These are phyloP conservation scores for Macadamia tetraphylla DNA, from an alignment of 164 flowering plant genomes.

Conservation along the genomic window DNA sequence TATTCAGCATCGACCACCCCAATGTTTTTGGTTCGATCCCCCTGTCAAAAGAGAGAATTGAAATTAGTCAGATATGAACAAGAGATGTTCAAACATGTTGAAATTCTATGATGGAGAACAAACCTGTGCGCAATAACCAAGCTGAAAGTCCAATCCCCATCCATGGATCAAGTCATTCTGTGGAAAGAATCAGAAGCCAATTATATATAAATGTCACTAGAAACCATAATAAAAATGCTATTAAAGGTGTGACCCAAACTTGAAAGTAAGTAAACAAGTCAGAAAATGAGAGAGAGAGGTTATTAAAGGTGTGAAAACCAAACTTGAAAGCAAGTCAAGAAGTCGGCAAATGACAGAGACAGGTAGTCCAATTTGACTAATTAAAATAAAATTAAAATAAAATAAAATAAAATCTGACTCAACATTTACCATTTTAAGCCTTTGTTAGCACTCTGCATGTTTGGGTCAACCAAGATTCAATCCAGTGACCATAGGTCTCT, in stretches of 20 bases:
- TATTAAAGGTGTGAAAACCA: background rate
- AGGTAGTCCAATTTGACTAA: too few relatives aligned
- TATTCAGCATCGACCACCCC: conserved; percentile 90
- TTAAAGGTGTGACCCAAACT: background rate
- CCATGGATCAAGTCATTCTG: conserved; percentile 98
- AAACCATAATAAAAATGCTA: background rate
- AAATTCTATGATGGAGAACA: conserved; percentile 1
- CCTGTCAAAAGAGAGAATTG: conserved; percentile 35
- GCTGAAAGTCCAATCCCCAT: conserved; percentile 86
- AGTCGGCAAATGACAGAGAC: too few relatives aligned
- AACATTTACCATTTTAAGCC: too few relatives aligned
- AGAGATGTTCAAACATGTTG: background rate
- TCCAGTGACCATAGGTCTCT: too few relatives aligned
- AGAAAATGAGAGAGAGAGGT: background rate
- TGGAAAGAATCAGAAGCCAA: background rate
- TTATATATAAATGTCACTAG: background rate
- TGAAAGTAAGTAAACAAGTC: background rate
- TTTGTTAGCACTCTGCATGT: too few relatives aligned
- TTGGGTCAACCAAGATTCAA: too few relatives aligned
- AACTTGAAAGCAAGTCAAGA: background rate
- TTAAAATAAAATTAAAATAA: too few relatives aligned
- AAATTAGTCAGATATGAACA: background rate
- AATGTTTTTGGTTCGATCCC: conserved; percentile 68
- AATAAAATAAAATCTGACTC: too few relatives aligned
- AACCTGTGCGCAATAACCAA: conserved; percentile 95